Evolutionary conservation across 169 alveolate genomes (phyloP), one percentile per base, ranked within the genome.

Genomic region (Cyclospora cayetanensis): DNA sequence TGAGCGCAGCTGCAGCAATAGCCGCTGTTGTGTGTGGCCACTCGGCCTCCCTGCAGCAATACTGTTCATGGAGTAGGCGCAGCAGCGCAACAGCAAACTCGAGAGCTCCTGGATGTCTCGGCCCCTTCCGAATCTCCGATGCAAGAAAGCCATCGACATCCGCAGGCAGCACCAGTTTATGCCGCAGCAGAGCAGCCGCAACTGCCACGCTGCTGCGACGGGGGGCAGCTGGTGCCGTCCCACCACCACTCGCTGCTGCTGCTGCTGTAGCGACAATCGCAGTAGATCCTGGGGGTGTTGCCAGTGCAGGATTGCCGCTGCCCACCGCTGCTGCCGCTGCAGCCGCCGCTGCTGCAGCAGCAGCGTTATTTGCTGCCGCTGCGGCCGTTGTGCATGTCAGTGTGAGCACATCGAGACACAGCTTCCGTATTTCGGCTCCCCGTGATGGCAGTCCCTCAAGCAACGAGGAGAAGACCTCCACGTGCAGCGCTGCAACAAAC

Each of bases 181-280:
- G 35, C 66, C 89, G 89, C 46, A 79, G 12, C 50, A 79, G 89
- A 12, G 43, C 89, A 22, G 89, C 89, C 3, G 89, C 89, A 2
- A 79, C 89, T 11, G 89, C 60, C 11, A 46, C 60, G 72, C 55
- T 79, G 89, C 89, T 79, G 66, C 60, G 60, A 31, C 55, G 27
- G 29, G 74, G 68, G 4, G 89, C 68, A 0, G 55, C 18, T n/a
- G n/a, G n/a, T n/a, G n/a, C n/a, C n/a, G n/a, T n/a, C n/a, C n/a
- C n/a, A n/a, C n/a, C n/a, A n/a, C n/a, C n/a, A n/a, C n/a, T n/a
- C 34, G 68, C 34, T 53, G 89, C 89, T 5, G 89, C 52, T 27
- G 89, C 35, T 22, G 74, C 74, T n/a, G 74, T 29, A 20, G 74
- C 60, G n/a, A 15, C 60, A 11, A 15, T 15, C 15, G 60, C 15